phyloP scores from a whole-genome alignment of 108 stramenopile genomes.

The Nannochloropsis gaditana region DNA sequence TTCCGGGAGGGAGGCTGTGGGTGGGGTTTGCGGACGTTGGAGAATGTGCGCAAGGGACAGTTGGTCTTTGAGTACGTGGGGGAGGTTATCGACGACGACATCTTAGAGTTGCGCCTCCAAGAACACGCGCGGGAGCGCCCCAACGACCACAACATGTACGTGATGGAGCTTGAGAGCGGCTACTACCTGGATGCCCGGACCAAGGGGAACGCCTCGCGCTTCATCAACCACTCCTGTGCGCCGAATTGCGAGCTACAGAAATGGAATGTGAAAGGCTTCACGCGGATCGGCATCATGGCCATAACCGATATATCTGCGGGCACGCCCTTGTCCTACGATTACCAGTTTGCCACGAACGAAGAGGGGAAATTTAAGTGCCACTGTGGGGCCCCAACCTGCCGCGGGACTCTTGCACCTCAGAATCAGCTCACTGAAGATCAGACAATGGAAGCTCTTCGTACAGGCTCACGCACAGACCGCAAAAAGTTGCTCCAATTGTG shows the following conservation, averaged over 20 bases:
- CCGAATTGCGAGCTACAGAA: conserved; percentile 78
- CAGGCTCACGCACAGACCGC: neutral
- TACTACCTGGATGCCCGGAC: conserved; percentile 82
- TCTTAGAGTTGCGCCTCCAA: conserved; percentile 61
- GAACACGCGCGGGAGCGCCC: conserved; percentile 69
- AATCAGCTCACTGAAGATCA: neutral
- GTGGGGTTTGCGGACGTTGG: conserved; percentile 72
- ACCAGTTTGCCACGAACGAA: conserved; percentile 61
- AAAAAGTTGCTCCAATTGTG: conserved; percentile 1
- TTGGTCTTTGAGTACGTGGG: conserved; percentile 83
- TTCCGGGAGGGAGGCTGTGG: conserved; percentile 74
- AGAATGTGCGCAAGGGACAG: conserved; percentile 61
- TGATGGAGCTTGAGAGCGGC: conserved; percentile 74
- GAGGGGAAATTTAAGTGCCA: conserved; percentile 44
- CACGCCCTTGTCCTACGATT: conserved; percentile 82
- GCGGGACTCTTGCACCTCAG: conserved; percentile 55
- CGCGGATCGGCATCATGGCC: conserved; percentile 74
- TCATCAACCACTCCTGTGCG: conserved; percentile 78
- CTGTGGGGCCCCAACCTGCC: conserved; percentile 46
- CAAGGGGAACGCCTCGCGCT: conserved; percentile 71
- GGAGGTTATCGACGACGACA: conserved; percentile 69
- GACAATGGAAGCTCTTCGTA: neutral
- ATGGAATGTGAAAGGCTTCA: conserved; percentile 71
- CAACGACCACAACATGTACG: conserved; percentile 84
- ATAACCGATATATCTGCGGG: conserved; percentile 64